Percentiles rank a stretch among this genome's conserved stretches.
phyloP scores from a whole-genome alignment of 2,329 filamentous ascomycete genomes.

The Cladophialophora carrionii region DNA sequence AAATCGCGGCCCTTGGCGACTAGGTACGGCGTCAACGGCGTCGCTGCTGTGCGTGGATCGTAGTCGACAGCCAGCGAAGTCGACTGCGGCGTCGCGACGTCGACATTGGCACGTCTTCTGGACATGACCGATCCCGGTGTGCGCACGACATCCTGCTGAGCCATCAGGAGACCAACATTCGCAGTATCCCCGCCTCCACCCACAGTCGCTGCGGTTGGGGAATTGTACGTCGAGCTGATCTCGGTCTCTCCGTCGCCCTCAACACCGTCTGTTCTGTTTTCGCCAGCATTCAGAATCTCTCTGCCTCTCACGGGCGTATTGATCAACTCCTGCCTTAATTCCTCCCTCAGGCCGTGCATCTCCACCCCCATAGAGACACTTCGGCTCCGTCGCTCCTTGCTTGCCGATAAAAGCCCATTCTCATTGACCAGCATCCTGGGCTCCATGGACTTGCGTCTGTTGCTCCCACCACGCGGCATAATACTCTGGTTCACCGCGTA shows the following conservation, averaged over 20 bases:
- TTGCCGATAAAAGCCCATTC: conserved; percentile 64
- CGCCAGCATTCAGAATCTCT: background rate
- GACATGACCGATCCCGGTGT: conserved; percentile 7
- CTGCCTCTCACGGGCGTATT: conserved; percentile 30
- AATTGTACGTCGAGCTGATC: conserved; percentile 32
- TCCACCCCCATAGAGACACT: conserved; percentile 16
- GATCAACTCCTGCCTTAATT: conserved; percentile 29
- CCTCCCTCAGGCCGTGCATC: conserved; percentile 21
- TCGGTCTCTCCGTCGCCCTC: conserved; percentile 22
- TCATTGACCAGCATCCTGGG: conserved; percentile 69
- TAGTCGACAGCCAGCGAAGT: conserved; percentile 28
- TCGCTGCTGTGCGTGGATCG: conserved; percentile 38
- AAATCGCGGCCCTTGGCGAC: conserved; percentile 48
- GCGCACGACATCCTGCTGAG: conserved; percentile 4
- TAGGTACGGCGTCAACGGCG: conserved; percentile 48
- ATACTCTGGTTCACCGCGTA: conserved; percentile 71
- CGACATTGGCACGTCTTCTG: background rate
- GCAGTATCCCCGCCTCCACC: conserved; percentile 27
- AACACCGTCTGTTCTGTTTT: conserved; percentile 7
- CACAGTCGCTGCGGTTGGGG: conserved; percentile 30
- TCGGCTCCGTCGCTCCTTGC: conserved; percentile 21
- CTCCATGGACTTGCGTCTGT: conserved; percentile 80
- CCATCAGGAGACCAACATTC: conserved; percentile 19
- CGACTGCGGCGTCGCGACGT: conserved; percentile 18
- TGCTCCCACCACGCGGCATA: conserved; percentile 69